Evolutionary conservation across 768 basidiomycete species (phyloP), one percentile per base, ranked within the genome.

Genomic region (Rhizopogon sp.): DNA sequence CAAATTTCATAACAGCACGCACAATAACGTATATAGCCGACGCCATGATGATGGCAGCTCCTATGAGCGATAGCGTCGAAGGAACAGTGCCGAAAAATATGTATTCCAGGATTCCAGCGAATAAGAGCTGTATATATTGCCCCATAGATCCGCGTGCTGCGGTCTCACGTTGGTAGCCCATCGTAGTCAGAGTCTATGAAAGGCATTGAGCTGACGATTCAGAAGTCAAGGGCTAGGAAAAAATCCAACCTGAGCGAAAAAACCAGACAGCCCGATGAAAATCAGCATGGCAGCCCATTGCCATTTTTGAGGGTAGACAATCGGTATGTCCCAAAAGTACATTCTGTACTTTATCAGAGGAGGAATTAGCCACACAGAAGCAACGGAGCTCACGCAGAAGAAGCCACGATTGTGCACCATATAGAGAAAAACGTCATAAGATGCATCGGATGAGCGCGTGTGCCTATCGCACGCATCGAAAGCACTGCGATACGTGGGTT

Each of bases 401-500:
- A 52, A 22, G 58, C 54, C 2, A 62, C 52, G 9, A 66, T 40
- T 10, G 84, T 76, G 50, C 80, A 85, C 58, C 80, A 74, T 7
- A 76, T 65, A 1, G 86, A 82, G 66, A 87, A 92, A 52, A 81
- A 90, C 0, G 77, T 70, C 61, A 93, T 76, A 2, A 80, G 74
- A 65, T 95, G 92, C 54, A 92, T 67, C 1, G 90, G 75, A 59
- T 88, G 85, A 1, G 90, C 90, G 5, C 85, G 77, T 55, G 79
- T 84, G 0, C 92, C 91, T 39, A 93, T 88, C 1, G 80, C 80
- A 9, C 90, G 81, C 28, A 85, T 77, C 3, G 73, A 67, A 0
- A 76, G 75, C 56, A 78, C 81, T 82, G 50, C 10, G 31, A 28
- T 10, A 42, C n/a, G 25, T 8, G 4, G 25, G 10, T 45, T 42